Evolutionary conservation across 2,329 filamentous ascomycete species (phyloP).

Genomic region (Lasiodiplodia gonubiensis): DNA sequence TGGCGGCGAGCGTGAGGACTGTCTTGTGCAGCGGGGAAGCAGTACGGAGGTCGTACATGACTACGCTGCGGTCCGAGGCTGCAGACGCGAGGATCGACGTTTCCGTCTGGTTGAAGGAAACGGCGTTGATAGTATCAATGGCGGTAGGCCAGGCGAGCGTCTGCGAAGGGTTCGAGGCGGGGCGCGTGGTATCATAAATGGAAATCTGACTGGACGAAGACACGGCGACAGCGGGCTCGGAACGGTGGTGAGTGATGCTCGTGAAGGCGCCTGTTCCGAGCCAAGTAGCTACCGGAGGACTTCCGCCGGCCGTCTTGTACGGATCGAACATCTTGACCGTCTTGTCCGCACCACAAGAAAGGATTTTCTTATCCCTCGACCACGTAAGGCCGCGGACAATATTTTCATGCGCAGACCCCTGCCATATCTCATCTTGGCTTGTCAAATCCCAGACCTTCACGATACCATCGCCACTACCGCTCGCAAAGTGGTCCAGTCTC

Average conservation of each 20-base stretch:
- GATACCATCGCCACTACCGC: constrained; percentile 76
- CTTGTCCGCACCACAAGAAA: constrained; percentile 85
- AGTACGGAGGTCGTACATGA: constrained; percentile 91
- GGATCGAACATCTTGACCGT: constrained; percentile 92
- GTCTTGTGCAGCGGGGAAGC: constrained; percentile 81
- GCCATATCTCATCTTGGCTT: constrained; percentile 74
- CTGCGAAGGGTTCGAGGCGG: constrained; percentile 77
- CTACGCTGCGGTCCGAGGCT: constrained; percentile 80
- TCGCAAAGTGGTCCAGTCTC: constrained; percentile 30
- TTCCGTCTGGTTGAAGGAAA: constrained; percentile 89
- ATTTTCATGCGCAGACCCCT: constrained; percentile 85
- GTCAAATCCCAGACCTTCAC: constrained; percentile 91
- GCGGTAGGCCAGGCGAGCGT: constrained; percentile 85
- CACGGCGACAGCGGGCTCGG: constrained; percentile 77
- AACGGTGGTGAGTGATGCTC: constrained; percentile 80
- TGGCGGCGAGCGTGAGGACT: constrained; percentile 80
- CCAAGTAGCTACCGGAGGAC: constrained; percentile 81
- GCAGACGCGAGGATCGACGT: constrained; percentile 87
- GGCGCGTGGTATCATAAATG: constrained; percentile 84
- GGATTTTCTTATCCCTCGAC: constrained; percentile 81
- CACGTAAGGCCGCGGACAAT: constrained; percentile 91
- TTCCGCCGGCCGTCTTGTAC: constrained; percentile 71
- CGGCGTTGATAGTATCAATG: constrained; percentile 85
- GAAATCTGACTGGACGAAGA: constrained; percentile 74
- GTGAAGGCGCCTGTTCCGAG: constrained; percentile 84